Evolutionary conservation across 164 flowering plant species (phyloP).

Genomic region (Stephania japonica): DNA sequence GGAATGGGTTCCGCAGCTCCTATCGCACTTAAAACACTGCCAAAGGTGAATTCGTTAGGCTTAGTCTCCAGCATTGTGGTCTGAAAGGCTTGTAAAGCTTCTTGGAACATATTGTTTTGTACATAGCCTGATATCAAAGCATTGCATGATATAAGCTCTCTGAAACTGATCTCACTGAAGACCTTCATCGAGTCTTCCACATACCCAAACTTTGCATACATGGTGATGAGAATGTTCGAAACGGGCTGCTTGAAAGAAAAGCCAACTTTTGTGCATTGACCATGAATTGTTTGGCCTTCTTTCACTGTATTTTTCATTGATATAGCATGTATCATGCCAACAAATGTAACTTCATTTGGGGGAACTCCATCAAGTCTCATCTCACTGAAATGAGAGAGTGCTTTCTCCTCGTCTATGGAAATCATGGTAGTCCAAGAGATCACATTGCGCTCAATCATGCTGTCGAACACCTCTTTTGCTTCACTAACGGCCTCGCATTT

Average conservation of each 20-base stretch:
- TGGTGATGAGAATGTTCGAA: conserved; percentile 65
- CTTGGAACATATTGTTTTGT: conserved; percentile 52
- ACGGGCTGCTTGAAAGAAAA: conserved; percentile 49
- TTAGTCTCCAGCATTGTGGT: conserved; percentile 31
- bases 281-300: conserved; percentile 66
- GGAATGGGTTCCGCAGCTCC: conserved; percentile 61
- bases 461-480: conserved; percentile 50
- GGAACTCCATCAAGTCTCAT: conserved; percentile 63
- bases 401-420: conserved; percentile 46
- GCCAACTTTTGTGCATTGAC: conserved; percentile 45
- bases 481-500: conserved; percentile 48
- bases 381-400: conserved; percentile 44
- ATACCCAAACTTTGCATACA: conserved; percentile 70
- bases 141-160: conserved; percentile 77
- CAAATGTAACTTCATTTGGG: conserved; percentile 92
- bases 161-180: conserved; percentile 50
- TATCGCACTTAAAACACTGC: conserved; percentile 70
- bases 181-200: conserved; percentile 47
- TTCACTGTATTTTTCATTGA: conserved; percentile 27
- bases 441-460: conserved; percentile 61
- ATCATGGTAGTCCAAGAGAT: conserved; percentile 91
- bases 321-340: conserved; percentile 60
- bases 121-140: conserved; percentile 77
- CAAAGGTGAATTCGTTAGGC: conserved; percentile 70
- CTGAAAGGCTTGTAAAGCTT: conserved; percentile 52